These are phyloP conservation scores for Fusarium zealandicum DNA, from an alignment of 2,329 filamentous ascomycete species.

Conservation along the genomic window DNA sequence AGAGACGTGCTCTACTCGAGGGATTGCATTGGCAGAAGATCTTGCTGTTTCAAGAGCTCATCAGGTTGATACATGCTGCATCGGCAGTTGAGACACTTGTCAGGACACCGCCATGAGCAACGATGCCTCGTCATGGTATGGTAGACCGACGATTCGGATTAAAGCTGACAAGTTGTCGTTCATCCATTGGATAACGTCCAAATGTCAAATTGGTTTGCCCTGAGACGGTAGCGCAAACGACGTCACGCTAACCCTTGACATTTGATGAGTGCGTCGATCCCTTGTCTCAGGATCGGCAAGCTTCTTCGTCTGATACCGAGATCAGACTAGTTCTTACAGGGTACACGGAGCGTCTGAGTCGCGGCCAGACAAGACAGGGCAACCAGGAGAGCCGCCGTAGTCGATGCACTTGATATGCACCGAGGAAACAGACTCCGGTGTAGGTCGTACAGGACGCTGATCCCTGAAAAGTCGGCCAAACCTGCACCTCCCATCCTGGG, in stretches of 20 bases:
- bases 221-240: conserved; percentile 12
- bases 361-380: neutral
- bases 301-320: conserved; percentile 8
- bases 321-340: conserved; percentile 8
- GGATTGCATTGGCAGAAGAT: conserved; percentile 3
- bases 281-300: conserved; percentile 23
- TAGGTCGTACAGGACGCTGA: conserved; percentile 8
- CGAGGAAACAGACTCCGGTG: conserved; percentile 7
- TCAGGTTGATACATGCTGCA: neutral
- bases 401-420: conserved; percentile 15
- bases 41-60: conserved; percentile 3
- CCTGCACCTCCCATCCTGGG: conserved; percentile 1
- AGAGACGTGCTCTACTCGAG: neutral
- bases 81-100: neutral
- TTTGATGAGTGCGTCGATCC: conserved; percentile 15
- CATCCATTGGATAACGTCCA: conserved; percentile 2
- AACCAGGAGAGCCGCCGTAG: conserved; percentile 17
- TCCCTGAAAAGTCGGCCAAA: conserved; percentile 3
- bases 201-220: conserved; percentile 4
- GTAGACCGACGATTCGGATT: conserved; percentile 1
- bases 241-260: conserved; percentile 12
- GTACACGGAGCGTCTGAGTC: conserved; percentile 7
- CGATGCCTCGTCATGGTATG: neutral
- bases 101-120: conserved; percentile 5
- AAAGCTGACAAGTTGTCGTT: conserved; percentile 9